Base-by-base conservation (phyloP, 2,329 filamentous ascomycete genomes). In the Pseudocercospora fijiensis region DNA sequence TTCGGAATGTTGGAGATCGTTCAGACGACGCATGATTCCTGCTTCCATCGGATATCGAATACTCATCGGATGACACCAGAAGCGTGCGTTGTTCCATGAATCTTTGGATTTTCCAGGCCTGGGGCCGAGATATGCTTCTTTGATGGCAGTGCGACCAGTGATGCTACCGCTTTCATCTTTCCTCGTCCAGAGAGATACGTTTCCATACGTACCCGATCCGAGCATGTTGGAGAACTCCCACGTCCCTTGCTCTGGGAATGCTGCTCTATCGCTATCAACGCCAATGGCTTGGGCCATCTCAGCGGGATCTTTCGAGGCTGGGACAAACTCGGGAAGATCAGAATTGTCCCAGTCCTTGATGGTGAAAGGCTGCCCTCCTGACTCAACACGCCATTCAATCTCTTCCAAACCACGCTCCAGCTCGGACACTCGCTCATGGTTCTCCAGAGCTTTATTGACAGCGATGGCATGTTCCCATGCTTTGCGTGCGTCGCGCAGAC, bases 61-160 rank as follows among this genome's bases (percentile, higher is more conserved):
- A 22, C 13, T 18, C 9, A 33, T 33, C 7, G 24, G 20, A 18
- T 13, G 37, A 51, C 33, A 26, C 60, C 60, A 62, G 5, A n/a
- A n/a, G 27, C 55, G 45, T 5, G 11, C 6, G 13, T 11, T 8
- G 27, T 49, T 37, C 60, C 60, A 62, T 9, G 16, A 3, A 9
- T 37, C 58, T 26, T 37, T 26, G 4, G 45, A 11, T 9, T 53
- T 53, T 3, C 8, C 22, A 16, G 49, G 49, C 16, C 22, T 24
- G 30, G 58, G 28, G 7, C 22, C 28, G 7, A 57, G 43, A 37
- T 62, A 62, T 28, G 60, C 33, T 20, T 62, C 60, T 41, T 62
- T 62, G 52, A 62, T 22, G 3, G 45, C 53, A 9, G 43, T 53
- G 26, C 55, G 53, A n/a, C 24, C 53, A n/a, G 22, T 33, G 13